These are phyloP conservation scores for Citeromyces nyonsensis DNA, from an alignment of 805 yeast species.

Conservation along the genomic window DNA sequence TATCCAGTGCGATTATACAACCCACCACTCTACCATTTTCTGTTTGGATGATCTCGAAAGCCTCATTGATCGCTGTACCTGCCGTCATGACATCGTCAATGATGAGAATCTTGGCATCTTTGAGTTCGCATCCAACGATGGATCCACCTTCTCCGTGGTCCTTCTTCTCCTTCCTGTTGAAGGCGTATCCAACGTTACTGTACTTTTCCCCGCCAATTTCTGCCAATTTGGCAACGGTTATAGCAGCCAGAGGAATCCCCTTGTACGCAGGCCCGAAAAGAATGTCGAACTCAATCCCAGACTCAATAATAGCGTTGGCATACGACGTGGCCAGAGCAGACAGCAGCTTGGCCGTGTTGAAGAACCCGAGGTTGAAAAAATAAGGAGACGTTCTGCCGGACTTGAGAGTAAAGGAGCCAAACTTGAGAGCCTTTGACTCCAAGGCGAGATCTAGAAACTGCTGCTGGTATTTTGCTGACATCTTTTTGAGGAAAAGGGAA, in stretches of 20 bases:
- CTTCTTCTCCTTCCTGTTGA: constrained; percentile 91
- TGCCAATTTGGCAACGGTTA: constrained; percentile 82
- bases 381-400: constrained; percentile 93
- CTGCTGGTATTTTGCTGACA: constrained; percentile 10
- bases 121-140: constrained; percentile 73
- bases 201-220: constrained; percentile 78
- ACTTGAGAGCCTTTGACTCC: constrained; percentile 68
- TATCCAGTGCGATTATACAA: constrained; percentile 80
- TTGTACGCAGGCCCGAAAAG: constrained; percentile 96
- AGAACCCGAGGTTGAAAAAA: constrained; percentile 87
- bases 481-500: too few species aligned
- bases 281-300: constrained; percentile 77
- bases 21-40: constrained; percentile 72
- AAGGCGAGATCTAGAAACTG: constrained; percentile 70
- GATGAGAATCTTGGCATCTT: constrained; percentile 61
- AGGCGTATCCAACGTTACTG: constrained; percentile 69
- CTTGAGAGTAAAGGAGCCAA: constrained; percentile 81
- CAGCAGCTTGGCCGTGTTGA: constrained; percentile 65
- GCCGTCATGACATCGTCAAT: constrained; percentile 98
- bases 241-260: constrained; percentile 91
- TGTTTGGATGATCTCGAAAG: constrained; percentile 57
- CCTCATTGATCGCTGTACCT: constrained; percentile 95
- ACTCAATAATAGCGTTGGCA: constrained; percentile 72
- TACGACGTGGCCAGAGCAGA: constrained; percentile 78
- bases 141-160: constrained; percentile 98